Percentiles rank a stretch among this genome's conserved stretches.
Conservation (phyloP, 768 basidiomycete genomes). For the Termitomyces sp. region DNA sequence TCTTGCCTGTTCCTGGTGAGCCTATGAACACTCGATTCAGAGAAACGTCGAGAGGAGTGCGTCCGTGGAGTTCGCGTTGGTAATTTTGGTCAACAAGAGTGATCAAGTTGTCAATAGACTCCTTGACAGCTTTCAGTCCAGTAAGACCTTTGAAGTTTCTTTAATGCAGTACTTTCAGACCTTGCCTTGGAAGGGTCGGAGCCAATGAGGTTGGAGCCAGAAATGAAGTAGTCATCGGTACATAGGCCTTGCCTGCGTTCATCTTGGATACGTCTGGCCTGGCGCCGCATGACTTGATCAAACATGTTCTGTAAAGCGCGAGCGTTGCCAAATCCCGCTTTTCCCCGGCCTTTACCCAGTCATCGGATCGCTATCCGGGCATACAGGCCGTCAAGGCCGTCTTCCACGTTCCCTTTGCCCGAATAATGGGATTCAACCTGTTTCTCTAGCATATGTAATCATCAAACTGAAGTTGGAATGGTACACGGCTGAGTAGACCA, state of each 20-base stretch:
- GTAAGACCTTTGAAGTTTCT: background rate
- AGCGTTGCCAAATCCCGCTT: background rate
- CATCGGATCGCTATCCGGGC: background rate
- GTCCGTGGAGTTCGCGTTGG: background rate
- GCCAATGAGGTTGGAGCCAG: background rate
- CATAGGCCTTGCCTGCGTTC: background rate
- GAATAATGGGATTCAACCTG: background rate
- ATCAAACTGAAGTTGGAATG: constrained; percentile 52
- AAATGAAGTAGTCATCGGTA: background rate
- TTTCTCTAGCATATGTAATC: constrained; percentile 34
- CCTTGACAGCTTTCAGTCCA: constrained; percentile 42
- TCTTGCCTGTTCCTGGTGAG: constrained; percentile 14
- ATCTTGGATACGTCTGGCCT: background rate
- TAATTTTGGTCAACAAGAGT: constrained; percentile 11
- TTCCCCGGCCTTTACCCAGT: background rate
- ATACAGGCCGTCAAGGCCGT: background rate
- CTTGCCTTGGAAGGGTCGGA: constrained; percentile 3
- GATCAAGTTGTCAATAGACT: constrained; percentile 46
- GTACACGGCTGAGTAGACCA: constrained; percentile 66
- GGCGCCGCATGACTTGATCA: background rate
- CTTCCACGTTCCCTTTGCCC: background rate
- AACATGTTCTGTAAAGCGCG: background rate
- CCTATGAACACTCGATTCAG: constrained; percentile 1
- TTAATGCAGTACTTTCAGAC: background rate
- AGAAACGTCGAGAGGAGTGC: background rate